phyloP scores from a whole-genome alignment of 1,284 basidiomycete genomes.

The Thecaphora thlaspeos region DNA sequence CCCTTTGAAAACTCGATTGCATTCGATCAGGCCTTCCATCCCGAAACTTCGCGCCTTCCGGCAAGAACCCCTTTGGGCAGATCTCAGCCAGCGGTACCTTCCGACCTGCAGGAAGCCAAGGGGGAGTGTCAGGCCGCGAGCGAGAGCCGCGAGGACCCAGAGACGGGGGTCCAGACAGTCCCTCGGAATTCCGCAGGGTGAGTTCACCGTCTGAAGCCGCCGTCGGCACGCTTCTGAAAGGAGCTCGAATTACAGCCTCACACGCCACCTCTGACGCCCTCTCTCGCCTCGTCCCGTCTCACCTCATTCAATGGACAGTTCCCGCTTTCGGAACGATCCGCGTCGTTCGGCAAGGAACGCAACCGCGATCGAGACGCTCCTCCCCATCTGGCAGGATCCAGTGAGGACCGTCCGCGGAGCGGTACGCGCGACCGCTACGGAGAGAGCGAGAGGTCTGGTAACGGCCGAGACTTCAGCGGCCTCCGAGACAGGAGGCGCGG shows the following conservation, averaged over 20 bases:
- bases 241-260: too few relatives aligned
- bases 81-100: conserved; percentile 48
- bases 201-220: too few relatives aligned
- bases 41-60: conserved; percentile 31
- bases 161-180: conserved; percentile 8
- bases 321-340: too few relatives aligned
- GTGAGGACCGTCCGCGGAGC: background rate
- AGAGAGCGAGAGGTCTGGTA: too few relatives aligned
- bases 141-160: conserved; percentile 11
- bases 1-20: background rate
- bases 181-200: too few relatives aligned
- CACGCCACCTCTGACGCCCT: too few relatives aligned
- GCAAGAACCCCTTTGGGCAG: conserved; percentile 51
- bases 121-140: conserved; percentile 19
- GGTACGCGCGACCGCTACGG: too few relatives aligned
- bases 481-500: conserved; percentile 11
- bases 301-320: too few relatives aligned
- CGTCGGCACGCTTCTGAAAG: too few relatives aligned
- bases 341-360: conserved; percentile 30
- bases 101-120: conserved; percentile 41
- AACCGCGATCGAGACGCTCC: conserved; percentile 24
- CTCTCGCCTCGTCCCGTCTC: too few relatives aligned
- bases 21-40: conserved; percentile 5
- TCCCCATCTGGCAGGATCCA: background rate
- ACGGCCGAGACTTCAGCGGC: conserved; percentile 1